Evolutionary conservation across 129 eudicot genomes (phyloP).

Genomic region (Kitagawia praeruptora): DNA sequence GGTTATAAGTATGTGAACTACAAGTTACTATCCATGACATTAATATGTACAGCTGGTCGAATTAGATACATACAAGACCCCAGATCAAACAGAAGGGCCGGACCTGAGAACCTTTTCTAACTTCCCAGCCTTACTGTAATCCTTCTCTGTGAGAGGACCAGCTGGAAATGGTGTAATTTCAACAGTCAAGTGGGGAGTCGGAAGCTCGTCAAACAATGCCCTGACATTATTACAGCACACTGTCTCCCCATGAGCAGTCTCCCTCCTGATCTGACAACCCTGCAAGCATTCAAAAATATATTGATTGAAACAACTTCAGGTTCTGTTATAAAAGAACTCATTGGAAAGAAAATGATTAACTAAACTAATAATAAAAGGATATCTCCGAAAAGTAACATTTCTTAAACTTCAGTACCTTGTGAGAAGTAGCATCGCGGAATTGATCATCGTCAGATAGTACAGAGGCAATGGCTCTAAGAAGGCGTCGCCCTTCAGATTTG

Average conservation of each 20-base stretch:
- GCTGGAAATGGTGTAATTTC: constrained; percentile 87
- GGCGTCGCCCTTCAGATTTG: constrained; percentile 70
- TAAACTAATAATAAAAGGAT: background rate
- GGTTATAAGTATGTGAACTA: background rate
- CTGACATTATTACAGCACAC: constrained; percentile 87
- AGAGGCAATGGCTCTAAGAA: constrained; percentile 84
- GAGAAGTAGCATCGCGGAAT: constrained; percentile 89
- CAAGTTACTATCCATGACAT: background rate
- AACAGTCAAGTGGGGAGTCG: constrained; percentile 76
- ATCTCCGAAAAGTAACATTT: background rate
- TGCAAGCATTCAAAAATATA: constrained; percentile 3
- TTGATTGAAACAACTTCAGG: background rate
- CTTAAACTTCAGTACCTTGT: constrained; percentile 53
- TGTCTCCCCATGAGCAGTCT: constrained; percentile 85
- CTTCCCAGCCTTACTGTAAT: constrained; percentile 78
- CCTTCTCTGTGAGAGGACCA: constrained; percentile 81
- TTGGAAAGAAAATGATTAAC: background rate
- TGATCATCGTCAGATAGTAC: constrained; percentile 94
- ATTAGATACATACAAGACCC: background rate
- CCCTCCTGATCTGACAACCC: constrained; percentile 94
- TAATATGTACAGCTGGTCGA: constrained; percentile 14
- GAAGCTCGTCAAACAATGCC: constrained; percentile 83
- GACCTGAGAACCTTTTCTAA: constrained; percentile 85
- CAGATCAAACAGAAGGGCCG: constrained; percentile 61
- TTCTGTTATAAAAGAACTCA: background rate